Conservation (phyloP, 2,329 filamentous ascomycete species). For the Intubia oerlemansii region DNA sequence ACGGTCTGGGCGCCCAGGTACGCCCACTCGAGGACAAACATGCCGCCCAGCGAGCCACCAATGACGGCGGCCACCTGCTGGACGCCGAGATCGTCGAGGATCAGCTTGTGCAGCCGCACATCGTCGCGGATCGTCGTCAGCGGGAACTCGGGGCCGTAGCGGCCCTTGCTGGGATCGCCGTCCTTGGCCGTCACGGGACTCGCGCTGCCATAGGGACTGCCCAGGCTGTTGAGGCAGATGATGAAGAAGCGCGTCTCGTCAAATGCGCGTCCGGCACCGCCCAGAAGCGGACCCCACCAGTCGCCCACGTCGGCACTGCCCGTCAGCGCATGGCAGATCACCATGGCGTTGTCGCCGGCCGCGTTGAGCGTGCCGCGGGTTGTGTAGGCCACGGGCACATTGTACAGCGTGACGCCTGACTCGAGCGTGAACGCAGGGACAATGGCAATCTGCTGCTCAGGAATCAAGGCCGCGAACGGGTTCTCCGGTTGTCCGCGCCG, state of each 20-base stretch:
- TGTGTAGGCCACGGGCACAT: conserved; percentile 52
- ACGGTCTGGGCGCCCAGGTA: conserved; percentile 48
- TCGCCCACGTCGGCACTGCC: conserved; percentile 69
- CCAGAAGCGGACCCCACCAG: conserved; percentile 74
- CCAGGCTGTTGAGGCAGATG: conserved; percentile 68
- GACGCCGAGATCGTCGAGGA: conserved; percentile 64
- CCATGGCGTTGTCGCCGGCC: conserved; percentile 44
- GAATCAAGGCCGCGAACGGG: conserved; percentile 68
- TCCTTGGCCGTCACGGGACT: conserved; percentile 78
- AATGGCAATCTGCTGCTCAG: conserved; percentile 69
- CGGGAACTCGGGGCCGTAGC: conserved; percentile 90
- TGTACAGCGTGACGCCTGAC: conserved; percentile 63
- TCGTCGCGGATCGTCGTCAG: conserved; percentile 90
- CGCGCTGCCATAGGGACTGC: conserved; percentile 71
- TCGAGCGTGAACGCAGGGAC: conserved; percentile 84
- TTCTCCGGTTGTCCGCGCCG: too few species aligned
- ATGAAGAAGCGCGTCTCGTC: conserved; percentile 70
- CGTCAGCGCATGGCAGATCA: conserved; percentile 67
- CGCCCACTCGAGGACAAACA: conserved; percentile 81
- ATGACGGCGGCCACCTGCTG: conserved; percentile 59
- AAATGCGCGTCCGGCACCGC: conserved; percentile 57
- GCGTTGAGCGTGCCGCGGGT: conserved; percentile 39
- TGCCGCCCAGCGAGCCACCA: conserved; percentile 70
- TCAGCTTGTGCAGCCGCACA: conserved; percentile 69
- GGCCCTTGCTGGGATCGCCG: conserved; percentile 48